phyloP scores from a whole-genome alignment of 768 basidiomycete genomes.

The Rickenella mellea region DNA sequence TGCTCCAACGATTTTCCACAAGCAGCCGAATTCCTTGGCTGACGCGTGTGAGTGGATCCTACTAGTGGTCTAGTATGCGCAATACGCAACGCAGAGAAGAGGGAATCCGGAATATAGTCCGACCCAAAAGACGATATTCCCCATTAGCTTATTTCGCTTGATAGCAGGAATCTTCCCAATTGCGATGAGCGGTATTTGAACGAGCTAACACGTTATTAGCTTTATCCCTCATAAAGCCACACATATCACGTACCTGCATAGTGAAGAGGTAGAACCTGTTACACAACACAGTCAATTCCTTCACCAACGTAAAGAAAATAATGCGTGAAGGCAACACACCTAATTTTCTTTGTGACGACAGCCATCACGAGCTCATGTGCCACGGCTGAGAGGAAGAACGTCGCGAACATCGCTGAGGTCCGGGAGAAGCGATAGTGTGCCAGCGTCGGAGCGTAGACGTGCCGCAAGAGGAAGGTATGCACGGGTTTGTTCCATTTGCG shows the following conservation, averaged over 20 bases:
- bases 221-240: neutral
- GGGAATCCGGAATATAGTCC: conserved; percentile 92
- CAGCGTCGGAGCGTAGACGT: conserved; percentile 90
- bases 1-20: too few relatives aligned
- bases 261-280: conserved; percentile 77
- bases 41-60: too few relatives aligned
- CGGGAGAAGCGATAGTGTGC: conserved; percentile 65
- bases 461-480: conserved; percentile 84
- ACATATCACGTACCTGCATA: conserved; percentile 41
- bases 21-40: too few relatives aligned
- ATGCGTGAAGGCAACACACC: conserved; percentile 34
- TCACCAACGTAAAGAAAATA: neutral
- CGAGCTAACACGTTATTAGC: conserved; percentile 38
- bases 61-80: conserved; percentile 31
- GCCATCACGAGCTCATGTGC: conserved; percentile 96
- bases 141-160: conserved; percentile 72
- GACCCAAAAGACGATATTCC: conserved; percentile 88
- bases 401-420: conserved; percentile 80
- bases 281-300: neutral
- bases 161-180: conserved; percentile 69
- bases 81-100: conserved; percentile 74
- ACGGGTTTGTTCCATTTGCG: conserved; percentile 99
- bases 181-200: conserved; percentile 87
- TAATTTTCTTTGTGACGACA: conserved; percentile 85
- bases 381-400: conserved; percentile 83